Percentiles rank a stretch among this genome's conserved stretches.
phyloP scores from a whole-genome alignment of 108 stramenopile species.

The Cyclotella choctawhatcheeana region DNA sequence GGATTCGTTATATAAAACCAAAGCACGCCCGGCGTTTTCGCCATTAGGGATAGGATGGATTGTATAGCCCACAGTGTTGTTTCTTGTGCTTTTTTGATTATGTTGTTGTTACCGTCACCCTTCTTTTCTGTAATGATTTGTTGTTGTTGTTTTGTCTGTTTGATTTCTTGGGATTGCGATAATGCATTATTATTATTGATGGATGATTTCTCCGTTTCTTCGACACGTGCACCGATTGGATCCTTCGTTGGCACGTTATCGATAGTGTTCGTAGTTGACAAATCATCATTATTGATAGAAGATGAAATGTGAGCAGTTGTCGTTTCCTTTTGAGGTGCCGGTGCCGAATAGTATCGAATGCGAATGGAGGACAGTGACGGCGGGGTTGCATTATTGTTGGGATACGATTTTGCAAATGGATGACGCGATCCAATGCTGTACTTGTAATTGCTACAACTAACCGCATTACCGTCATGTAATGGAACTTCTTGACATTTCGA shows the following conservation, averaged over 20 bases:
- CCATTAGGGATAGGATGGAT: slow-evolving; percentile 48
- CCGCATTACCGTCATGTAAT: background rate
- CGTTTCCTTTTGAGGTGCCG: background rate
- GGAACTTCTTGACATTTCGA: background rate
- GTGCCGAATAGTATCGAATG: background rate
- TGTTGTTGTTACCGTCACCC: slow-evolving; percentile 14
- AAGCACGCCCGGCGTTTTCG: slow-evolving; percentile 65
- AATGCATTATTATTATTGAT: no score
- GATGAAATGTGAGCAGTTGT: background rate
- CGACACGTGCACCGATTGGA: no score
- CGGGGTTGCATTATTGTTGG: no score
- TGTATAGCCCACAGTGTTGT: slow-evolving; percentile 45
- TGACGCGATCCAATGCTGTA: no score
- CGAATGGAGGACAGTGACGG: background rate
- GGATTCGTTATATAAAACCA: slow-evolving; percentile 73
- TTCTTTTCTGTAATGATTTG: slow-evolving; percentile 10
- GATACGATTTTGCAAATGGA: no score
- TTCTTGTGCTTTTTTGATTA: slow-evolving; percentile 37
- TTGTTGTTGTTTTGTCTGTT: background rate
- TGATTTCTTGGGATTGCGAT: no score
- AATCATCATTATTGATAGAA: background rate
- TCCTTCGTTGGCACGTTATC: background rate
- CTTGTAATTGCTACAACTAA: background rate
- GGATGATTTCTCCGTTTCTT: no score
- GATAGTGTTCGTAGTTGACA: background rate